Percentiles rank a stretch among this genome's conserved stretches.
Evolutionary conservation across 2,329 filamentous ascomycete genomes (phyloP).

Genomic region (Cercospora sp.): DNA sequence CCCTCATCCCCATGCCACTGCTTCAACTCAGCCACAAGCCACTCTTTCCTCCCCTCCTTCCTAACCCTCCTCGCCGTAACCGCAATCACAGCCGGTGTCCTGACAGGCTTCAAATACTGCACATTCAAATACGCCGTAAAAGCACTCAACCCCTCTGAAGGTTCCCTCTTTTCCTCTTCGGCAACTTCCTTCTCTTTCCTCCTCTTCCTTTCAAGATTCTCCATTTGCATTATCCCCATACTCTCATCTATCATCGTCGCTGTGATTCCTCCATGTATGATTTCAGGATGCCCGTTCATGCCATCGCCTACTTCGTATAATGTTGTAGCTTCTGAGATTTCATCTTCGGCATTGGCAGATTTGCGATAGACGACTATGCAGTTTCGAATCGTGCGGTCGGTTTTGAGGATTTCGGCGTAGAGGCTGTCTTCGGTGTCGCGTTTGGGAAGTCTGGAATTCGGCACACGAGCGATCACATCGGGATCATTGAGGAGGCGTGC

Average conservation of each 20-base stretch:
- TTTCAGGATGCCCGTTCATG: conserved; percentile 55
- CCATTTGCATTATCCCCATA: conserved; percentile 53
- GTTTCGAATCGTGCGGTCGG: conserved; percentile 50
- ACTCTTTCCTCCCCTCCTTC: conserved; percentile 57
- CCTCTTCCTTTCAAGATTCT: conserved; percentile 41
- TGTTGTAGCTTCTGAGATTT: conserved; percentile 38
- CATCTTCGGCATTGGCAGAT: conserved; percentile 35
- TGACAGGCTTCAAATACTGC: conserved; percentile 55
- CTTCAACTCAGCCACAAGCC: conserved; percentile 49
- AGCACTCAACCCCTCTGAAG: conserved; percentile 32
- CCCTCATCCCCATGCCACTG: conserved; percentile 28
- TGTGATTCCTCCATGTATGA: conserved; percentile 61
- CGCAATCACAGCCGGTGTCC: conserved; percentile 52
- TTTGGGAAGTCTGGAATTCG: conserved; percentile 44
- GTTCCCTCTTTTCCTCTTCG: conserved; percentile 29
- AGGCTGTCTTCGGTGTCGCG: conserved; percentile 52
- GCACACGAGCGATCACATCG: conserved; percentile 42
- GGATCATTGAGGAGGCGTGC: conserved; percentile 35
- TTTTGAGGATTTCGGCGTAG: conserved; percentile 55
- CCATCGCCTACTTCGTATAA: conserved; percentile 52
- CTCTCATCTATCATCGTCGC: conserved; percentile 61
- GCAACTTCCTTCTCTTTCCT: conserved; percentile 13
- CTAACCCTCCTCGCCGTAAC: conserved; percentile 46
- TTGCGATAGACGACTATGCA: conserved; percentile 49
- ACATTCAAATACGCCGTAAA: conserved; percentile 59